Evolutionary conservation across 129 eudicot genomes (phyloP).

Genomic region (Flaveria robusta): DNA sequence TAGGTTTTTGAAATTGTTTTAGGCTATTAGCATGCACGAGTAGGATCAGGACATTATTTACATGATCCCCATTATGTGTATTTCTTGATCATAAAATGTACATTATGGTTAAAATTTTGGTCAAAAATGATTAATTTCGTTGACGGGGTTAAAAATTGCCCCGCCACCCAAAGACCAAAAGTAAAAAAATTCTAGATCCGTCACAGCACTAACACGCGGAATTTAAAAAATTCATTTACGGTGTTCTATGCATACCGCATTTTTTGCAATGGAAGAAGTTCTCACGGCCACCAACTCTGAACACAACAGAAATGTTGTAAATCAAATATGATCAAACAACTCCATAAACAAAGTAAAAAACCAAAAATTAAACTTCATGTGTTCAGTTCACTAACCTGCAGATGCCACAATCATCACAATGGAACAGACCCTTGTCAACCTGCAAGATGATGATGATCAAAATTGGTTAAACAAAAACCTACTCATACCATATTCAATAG

Average conservation of each 20-base stretch:
- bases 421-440: conserved; percentile 78
- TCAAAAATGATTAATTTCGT: too few species aligned
- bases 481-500: background rate
- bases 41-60: too few species aligned
- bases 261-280: conserved; percentile 94
- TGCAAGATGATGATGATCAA: conserved; percentile 34
- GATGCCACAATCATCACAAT: conserved; percentile 96
- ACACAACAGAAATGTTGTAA: background rate
- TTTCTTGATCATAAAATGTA: too few species aligned
- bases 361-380: background rate
- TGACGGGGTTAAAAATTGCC: background rate
- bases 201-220: background rate
- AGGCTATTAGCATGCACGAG: too few species aligned
- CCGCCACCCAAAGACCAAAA: background rate
- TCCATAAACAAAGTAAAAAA: background rate
- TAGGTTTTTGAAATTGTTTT: too few species aligned
- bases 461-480: conserved; percentile 12
- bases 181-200: background rate
- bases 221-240: too few species aligned
- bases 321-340: conserved; percentile 3
- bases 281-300: conserved; percentile 88
- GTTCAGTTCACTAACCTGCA: conserved; percentile 64
- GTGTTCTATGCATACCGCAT: conserved; percentile 57
- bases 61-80: too few species aligned
- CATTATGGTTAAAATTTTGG: too few species aligned